These are phyloP conservation scores for Beauveria varroae DNA, from an alignment of 2,329 filamentous ascomycete species.

Conservation along the genomic window DNA sequence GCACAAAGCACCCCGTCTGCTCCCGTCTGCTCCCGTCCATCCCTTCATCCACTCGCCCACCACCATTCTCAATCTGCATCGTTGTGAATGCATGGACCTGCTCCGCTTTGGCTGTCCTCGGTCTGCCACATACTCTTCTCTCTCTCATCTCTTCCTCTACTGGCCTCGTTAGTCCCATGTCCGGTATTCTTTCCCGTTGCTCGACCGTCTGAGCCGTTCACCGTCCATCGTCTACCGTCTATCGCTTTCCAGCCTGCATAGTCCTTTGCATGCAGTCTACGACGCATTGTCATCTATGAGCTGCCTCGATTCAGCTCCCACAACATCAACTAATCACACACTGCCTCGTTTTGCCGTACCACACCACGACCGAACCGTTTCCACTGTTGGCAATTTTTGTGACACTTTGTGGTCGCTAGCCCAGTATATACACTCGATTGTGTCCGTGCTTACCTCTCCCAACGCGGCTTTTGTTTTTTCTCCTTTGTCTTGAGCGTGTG, in stretches of 20 bases:
- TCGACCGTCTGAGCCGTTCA: not conserved
- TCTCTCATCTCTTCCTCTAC: constrained; percentile 5
- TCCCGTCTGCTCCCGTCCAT: not conserved
- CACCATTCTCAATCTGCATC: constrained; percentile 4
- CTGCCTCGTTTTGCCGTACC: not conserved
- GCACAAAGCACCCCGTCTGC: not conserved
- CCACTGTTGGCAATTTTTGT: not conserved
- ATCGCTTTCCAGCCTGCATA: not conserved
- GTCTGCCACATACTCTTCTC: not conserved
- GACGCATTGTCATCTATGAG: not conserved
- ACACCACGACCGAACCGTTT: not conserved
- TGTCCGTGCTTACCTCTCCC: not conserved
- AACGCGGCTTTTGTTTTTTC: not conserved
- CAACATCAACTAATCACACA: not conserved
- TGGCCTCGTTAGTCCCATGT: constrained; percentile 1
- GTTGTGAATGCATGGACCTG: constrained; percentile 4
- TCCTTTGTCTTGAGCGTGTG: not conserved
- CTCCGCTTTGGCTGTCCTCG: constrained; percentile 3
- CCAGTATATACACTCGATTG: not conserved
- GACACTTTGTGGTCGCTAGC: not conserved
- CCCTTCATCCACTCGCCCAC: not conserved
- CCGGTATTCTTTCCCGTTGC: not conserved
- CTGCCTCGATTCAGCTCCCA: not conserved
- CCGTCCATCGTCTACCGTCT: not conserved
- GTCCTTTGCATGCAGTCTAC: not conserved